Conservation (phyloP, 805 yeast genomes). For the Ogataea haglerorum region DNA sequence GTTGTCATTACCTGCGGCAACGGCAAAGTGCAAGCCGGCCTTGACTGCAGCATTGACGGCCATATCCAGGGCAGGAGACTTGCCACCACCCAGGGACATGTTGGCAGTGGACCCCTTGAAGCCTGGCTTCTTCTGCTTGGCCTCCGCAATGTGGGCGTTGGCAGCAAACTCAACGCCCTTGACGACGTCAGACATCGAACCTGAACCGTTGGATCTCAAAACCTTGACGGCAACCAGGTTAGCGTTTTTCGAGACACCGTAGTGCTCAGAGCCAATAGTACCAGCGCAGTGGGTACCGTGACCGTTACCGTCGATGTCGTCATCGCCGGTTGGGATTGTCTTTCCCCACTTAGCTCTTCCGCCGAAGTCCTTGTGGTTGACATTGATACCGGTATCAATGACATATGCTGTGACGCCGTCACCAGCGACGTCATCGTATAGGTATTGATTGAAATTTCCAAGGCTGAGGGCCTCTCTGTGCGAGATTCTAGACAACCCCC, state of each 20-base stretch:
- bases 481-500: conserved; percentile 92
- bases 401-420: conserved; percentile 83
- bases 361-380: conserved; percentile 70
- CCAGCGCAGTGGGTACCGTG: conserved; percentile 99
- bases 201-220: conserved; percentile 76
- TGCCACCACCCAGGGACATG: conserved; percentile 94
- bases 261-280: conserved; percentile 75
- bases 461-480: conserved; percentile 71
- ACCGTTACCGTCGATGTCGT: conserved; percentile 79
- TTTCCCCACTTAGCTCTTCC: conserved; percentile 88
- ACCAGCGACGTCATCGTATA: conserved; percentile 72
- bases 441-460: conserved; percentile 68
- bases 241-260: conserved; percentile 84
- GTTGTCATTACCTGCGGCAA: conserved; percentile 95
- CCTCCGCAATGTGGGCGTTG: conserved; percentile 55
- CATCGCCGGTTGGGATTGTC: conserved; percentile 70
- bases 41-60: conserved; percentile 88
- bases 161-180: conserved; percentile 86
- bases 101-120: conserved; percentile 86
- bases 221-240: conserved; percentile 81
- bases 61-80: conserved; percentile 77
- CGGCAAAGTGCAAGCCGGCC: conserved; percentile 88
- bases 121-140: conserved; percentile 51
- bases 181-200: conserved; percentile 78
- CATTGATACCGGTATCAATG: conserved; percentile 84